Evolutionary conservation across 2,329 filamentous ascomycete genomes (phyloP).

Genomic region (Incumbomyces lentus): DNA sequence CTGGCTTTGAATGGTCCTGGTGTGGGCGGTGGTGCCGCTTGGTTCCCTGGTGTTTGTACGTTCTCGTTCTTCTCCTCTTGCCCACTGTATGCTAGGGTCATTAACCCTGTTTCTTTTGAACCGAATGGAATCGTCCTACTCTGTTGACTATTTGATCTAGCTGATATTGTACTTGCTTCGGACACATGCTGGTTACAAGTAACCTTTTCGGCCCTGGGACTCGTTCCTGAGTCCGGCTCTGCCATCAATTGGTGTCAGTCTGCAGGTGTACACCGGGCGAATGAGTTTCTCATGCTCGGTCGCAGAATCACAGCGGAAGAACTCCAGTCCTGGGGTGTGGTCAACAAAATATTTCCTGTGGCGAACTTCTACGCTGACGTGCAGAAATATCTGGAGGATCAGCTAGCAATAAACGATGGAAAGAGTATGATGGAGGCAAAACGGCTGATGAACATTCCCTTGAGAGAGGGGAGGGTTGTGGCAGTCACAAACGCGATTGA

Average conservation of each 20-base stretch:
- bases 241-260: constrained; percentile 37
- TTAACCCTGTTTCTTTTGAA: no score
- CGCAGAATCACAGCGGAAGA: constrained; percentile 36
- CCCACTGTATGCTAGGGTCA: no score
- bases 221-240: constrained; percentile 42
- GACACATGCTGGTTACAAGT: constrained; percentile 37
- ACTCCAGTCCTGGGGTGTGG: constrained; percentile 34
- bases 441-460: constrained; percentile 38
- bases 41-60: constrained; percentile 35
- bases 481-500: constrained; percentile 39
- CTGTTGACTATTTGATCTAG: constrained; percentile 5
- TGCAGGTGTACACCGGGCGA: constrained; percentile 41
- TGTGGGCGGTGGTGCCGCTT: constrained; percentile 41
- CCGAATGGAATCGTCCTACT: no score
- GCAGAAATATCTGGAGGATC: constrained; percentile 31
- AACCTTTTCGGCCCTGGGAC: constrained; percentile 38
- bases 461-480: constrained; percentile 35
- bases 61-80: no score
- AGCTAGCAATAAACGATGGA: constrained; percentile 43
- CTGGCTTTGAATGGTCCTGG: constrained; percentile 42
- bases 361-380: constrained; percentile 36
- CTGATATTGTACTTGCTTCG: constrained; percentile 41
- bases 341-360: constrained; percentile 36
- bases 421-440: constrained; percentile 45
- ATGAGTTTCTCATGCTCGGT: constrained; percentile 45